These are phyloP conservation scores for Boletus smithii DNA, from an alignment of 1,284 basidiomycete species.

Conservation along the genomic window DNA sequence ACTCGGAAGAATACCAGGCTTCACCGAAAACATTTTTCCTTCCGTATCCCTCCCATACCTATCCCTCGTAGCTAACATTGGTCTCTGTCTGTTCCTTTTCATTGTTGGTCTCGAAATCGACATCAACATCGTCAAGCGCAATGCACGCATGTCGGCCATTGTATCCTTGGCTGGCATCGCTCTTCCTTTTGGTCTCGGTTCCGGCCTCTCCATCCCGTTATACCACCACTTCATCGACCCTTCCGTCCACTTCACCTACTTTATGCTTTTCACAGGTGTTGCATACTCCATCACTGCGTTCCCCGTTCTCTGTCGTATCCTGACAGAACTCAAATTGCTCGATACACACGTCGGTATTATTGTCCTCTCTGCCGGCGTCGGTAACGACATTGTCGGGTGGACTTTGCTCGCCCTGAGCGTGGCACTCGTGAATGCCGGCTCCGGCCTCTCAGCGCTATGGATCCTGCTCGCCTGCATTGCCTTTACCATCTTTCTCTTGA, in stretches of 20 bases:
- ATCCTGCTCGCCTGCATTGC: slow-evolving; percentile 79
- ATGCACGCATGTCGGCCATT: slow-evolving; percentile 62
- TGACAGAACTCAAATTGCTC: slow-evolving; percentile 79
- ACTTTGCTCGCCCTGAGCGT: slow-evolving; percentile 80
- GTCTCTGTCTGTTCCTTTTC: slow-evolving; percentile 88
- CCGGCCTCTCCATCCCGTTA: slow-evolving; percentile 76
- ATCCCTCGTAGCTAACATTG: slow-evolving; percentile 81
- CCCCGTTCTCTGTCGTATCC: slow-evolving; percentile 87
- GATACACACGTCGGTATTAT: slow-evolving; percentile 92
- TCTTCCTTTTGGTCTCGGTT: slow-evolving; percentile 82
- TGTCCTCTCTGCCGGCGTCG: slow-evolving; percentile 90
- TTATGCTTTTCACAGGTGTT: slow-evolving; percentile 92
- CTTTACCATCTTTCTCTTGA: slow-evolving; percentile 77
- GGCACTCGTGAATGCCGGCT: slow-evolving; percentile 82
- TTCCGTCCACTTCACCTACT: slow-evolving; percentile 73
- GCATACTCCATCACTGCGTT: slow-evolving; percentile 93
- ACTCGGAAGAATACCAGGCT: slow-evolving; percentile 33
- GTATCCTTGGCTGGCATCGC: slow-evolving; percentile 68
- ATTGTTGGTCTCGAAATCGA: slow-evolving; percentile 90
- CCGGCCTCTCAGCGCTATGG: slow-evolving; percentile 74
- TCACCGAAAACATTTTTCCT: slow-evolving; percentile 67
- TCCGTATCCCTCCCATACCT: slow-evolving; percentile 67
- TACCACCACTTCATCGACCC: slow-evolving; percentile 79
- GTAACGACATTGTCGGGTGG: slow-evolving; percentile 84
- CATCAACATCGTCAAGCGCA: slow-evolving; percentile 70